phyloP scores from a whole-genome alignment of 257 asterid species.

The Solanum phureja region DNA sequence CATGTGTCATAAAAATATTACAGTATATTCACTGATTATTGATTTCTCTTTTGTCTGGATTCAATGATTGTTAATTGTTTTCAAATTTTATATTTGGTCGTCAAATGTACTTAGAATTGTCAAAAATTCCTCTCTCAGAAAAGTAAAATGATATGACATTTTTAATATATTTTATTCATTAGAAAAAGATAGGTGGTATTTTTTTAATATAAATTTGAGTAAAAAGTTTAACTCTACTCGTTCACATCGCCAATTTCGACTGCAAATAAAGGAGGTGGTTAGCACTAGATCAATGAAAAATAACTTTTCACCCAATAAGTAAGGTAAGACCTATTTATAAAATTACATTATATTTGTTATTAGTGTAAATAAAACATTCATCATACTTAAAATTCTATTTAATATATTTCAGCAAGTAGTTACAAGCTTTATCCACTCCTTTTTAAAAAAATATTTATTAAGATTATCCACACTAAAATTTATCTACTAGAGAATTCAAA shows the following conservation, averaged over 20 bases:
- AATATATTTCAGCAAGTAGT: not conserved
- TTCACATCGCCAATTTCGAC: too few relatives aligned
- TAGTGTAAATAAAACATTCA: too few relatives aligned
- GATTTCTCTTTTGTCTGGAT: not conserved
- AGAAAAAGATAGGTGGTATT: not conserved
- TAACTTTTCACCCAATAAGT: not conserved
- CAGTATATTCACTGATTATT: not conserved
- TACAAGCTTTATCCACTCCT: not conserved
- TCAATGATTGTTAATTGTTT: not conserved
- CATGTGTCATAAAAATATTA: not conserved
- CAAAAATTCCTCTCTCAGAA: not conserved
- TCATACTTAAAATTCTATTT: not conserved
- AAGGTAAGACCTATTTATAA: too few relatives aligned
- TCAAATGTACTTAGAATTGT: not conserved
- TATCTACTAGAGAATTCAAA: not conserved
- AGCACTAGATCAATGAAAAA: not conserved
- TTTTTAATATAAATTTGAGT: not conserved
- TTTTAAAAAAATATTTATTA: too few relatives aligned
- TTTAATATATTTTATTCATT: not conserved
- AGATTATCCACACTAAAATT: too few relatives aligned
- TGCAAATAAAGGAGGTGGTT: not conserved
- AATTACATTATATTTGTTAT: not conserved
- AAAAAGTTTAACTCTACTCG: too few relatives aligned
- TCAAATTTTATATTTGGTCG: not conserved
- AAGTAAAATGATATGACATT: not conserved